Percentiles rank a stretch among this genome's conserved stretches.
phyloP scores from a whole-genome alignment of 805 yeast genomes.

The Ogataea neopini region DNA sequence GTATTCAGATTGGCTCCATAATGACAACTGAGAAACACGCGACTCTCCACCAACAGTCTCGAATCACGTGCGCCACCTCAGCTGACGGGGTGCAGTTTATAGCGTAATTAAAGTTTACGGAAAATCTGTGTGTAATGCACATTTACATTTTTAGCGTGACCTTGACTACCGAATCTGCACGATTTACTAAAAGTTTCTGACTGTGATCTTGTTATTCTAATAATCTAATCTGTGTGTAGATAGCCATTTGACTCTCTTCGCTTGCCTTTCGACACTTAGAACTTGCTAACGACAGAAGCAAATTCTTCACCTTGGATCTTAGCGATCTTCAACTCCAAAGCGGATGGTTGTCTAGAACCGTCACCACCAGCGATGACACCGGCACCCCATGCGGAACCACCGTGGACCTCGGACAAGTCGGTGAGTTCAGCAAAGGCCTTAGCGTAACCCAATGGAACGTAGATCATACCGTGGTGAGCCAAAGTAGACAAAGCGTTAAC shows the following conservation, averaged over 20 bases:
- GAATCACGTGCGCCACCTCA: no score
- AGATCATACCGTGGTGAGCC: constrained; percentile 80
- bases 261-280: constrained; percentile 2
- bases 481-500: constrained; percentile 64
- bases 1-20: constrained; percentile 71
- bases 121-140: no score
- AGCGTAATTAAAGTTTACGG: no score
- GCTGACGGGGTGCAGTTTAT: no score
- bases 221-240: neutral
- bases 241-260: neutral
- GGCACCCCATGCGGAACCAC: constrained; percentile 88
- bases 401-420: constrained; percentile 67
- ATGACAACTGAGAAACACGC: neutral
- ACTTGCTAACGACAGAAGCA: constrained; percentile 44
- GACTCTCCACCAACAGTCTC: neutral
- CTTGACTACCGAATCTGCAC: no score
- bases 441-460: constrained; percentile 76
- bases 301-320: constrained; percentile 69
- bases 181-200: no score
- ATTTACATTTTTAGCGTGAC: no score
- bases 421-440: constrained; percentile 54
- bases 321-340: constrained; percentile 64
- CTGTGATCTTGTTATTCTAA: no score
- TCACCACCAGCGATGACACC: constrained; percentile 77
- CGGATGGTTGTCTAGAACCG: constrained; percentile 71